These are phyloP conservation scores for Xylaria polymorpha DNA, from an alignment of 2,329 filamentous ascomycete species.

Conservation along the genomic window DNA sequence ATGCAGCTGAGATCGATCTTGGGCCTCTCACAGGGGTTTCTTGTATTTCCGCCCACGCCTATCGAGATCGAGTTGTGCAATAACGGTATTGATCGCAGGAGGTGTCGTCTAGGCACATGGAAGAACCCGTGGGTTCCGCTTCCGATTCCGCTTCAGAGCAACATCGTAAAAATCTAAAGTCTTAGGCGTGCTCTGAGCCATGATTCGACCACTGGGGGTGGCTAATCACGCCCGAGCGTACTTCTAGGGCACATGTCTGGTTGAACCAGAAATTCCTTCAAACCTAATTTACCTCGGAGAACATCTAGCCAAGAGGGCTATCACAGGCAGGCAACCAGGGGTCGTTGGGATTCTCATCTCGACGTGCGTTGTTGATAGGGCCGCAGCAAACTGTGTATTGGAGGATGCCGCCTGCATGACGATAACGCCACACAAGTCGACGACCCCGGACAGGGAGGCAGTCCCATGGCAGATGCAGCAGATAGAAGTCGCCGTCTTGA, in stretches of 20 bases:
- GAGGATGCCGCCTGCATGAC: conserved; percentile 32
- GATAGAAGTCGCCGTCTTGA: conserved; percentile 20
- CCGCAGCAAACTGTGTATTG: background rate
- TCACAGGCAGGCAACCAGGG: conserved; percentile 1
- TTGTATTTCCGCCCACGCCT: background rate
- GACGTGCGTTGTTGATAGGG: conserved; percentile 22
- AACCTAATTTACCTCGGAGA: conserved; percentile 24
- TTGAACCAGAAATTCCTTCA: conserved; percentile 9
- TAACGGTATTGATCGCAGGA: background rate
- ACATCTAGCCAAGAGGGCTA: conserved; percentile 1
- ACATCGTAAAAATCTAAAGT: background rate
- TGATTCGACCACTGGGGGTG: conserved; percentile 10
- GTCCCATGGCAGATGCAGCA: conserved; percentile 17
- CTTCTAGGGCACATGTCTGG: conserved; percentile 2
- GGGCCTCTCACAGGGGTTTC: conserved; percentile 17
- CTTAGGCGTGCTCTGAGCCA: background rate
- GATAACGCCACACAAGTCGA: conserved; percentile 31
- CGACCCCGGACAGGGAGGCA: background rate
- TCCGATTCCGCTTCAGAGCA: conserved; percentile 6
- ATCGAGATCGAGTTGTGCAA: conserved; percentile 25
- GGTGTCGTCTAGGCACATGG: background rate
- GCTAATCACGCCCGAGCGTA: background rate
- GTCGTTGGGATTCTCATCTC: conserved; percentile 16
- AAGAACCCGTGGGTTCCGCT: conserved; percentile 19
- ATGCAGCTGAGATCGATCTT: conserved; percentile 36